Evolutionary conservation across 441 rosid genomes (phyloP), one percentile per base, ranked within the genome.

Genomic region (Cnidoscolus chayamansa): DNA sequence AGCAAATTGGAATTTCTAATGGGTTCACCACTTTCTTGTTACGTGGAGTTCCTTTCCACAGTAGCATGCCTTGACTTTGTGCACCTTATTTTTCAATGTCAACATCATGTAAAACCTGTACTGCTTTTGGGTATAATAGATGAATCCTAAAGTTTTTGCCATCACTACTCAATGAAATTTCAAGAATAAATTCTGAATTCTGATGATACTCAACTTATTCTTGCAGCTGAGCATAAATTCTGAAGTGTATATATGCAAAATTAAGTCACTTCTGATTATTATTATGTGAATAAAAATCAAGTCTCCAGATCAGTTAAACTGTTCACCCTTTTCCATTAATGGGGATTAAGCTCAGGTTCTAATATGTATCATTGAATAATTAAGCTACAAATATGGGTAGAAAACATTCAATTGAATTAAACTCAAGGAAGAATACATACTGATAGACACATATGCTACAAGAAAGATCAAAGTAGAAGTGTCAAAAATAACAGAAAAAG

Each of bases 401-500:
- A 37, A 49, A 74, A 72, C 68, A 68, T 31, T 37, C 63, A 68
- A 60, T 54, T 65, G 68, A 72, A 72, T 68, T 76, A 17, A 74
- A 73, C 70, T 66, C 75, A 57, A 40, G 32, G 37, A 62, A 76
- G 43, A 75, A 70, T 65, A 80, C 72, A 79, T 37, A 35, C 40
- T 35, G 3, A 2, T 35, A 77, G 17, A 62, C 10, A 68, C 56
- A 68, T 25, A 62, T 48, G 61, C 16, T 70, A 56, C 65, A 77
- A 47, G 69, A 64, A 56, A 78, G 49, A 45, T 37, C 59, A 37
- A 43, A 56, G 49, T 0, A 59, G 58, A 32, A 5, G 7, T 31
- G 61, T 20, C 32, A 67, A 63, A 51, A 72, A 19, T 10, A 73
- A 64, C 20, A 67, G 71, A 63, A 50, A 66, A 37, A 81, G 82